These are phyloP conservation scores for Cercophora scortea DNA, from an alignment of 495 filamentous ascomycete genomes.

Conservation along the genomic window DNA sequence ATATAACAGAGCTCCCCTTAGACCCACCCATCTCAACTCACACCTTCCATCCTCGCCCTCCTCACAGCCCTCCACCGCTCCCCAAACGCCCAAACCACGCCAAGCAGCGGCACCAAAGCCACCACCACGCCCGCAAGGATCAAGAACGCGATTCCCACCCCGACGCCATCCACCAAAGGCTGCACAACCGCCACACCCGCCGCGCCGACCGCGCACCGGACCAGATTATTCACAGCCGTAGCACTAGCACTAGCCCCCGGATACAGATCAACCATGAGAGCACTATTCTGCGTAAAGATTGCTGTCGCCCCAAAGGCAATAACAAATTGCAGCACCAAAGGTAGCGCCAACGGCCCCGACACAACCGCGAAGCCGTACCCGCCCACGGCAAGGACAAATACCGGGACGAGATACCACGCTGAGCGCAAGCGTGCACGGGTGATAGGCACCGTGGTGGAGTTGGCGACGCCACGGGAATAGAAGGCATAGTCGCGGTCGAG, in stretches of 20 bases:
- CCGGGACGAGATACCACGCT: slow-evolving; percentile 17
- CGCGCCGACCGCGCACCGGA: slow-evolving; percentile 54
- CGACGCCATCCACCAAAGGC: slow-evolving; percentile 52
- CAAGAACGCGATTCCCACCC: slow-evolving; percentile 54
- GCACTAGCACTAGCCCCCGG: slow-evolving; percentile 49
- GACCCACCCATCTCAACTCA: slow-evolving; percentile 2
- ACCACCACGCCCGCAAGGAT: slow-evolving; percentile 45
- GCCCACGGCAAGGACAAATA: slow-evolving; percentile 29
- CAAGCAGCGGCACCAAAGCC: slow-evolving; percentile 39
- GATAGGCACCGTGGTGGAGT: slow-evolving; percentile 49
- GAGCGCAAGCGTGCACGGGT: slow-evolving; percentile 48
- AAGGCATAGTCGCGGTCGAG: slow-evolving; percentile 18
- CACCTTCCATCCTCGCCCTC: slow-evolving; percentile 8
- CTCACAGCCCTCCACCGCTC: slow-evolving; percentile 21
- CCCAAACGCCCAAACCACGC: slow-evolving; percentile 19
- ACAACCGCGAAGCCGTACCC: slow-evolving; percentile 47
- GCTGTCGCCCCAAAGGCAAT: slow-evolving; percentile 37
- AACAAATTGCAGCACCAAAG: slow-evolving; percentile 42
- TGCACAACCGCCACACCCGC: slow-evolving; percentile 54
- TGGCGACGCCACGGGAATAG: slow-evolving; percentile 25
- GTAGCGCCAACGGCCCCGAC: slow-evolving; percentile 33
- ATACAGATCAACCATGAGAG: slow-evolving; percentile 55
- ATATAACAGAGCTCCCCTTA: too few species aligned
- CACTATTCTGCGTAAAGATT: slow-evolving; percentile 32
- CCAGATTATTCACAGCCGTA: slow-evolving; percentile 58